Base-by-base conservation (phyloP, 768 basidiomycete genomes). In the Mycena belliarum region DNA sequence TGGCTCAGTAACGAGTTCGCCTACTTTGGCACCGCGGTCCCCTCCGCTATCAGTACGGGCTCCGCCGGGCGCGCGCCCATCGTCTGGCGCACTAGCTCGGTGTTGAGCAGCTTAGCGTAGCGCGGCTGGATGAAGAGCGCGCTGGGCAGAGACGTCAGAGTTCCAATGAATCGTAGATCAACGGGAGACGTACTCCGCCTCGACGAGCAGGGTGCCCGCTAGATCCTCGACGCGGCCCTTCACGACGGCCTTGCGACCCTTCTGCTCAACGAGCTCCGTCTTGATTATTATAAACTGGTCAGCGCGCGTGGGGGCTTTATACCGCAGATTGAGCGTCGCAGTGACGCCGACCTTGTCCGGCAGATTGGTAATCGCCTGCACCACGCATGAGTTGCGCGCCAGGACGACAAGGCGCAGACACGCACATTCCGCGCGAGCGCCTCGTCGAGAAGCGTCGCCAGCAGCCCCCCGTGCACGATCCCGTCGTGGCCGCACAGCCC, bases 281-380 rank as follows among this genome's bases (percentile, higher is more conserved):
- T 84, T 86, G 54, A 98, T 82, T 18, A 96, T 82, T 46, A 98
- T 79, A 71, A 95, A 97, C 87, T 97, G 93, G 70, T 96, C 92
- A 0, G 95, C 95, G 51, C 82, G 84, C 2, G 93, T 93, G 0
- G 96, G 96, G 2, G 92, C 89, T 50, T 83, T 85, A 73, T 95
- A 99, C 65, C 87, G 85, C 47, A 98, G 71, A 5, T 79, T 79
- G 41, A 99, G 77, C 41, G 83, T 89, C 2, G 95, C 96, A 0
- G 96, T 99, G 12, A 98, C 95, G 18, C 92, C 96, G 40, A 98
- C 86, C 67, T 90, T 88, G 21, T 91, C 88, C 0, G 95, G 93
- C 0, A 98, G 75, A 68, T 93, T 93, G 47, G 81, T 78, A 40
- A 95, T 82, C 12, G 96, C 94, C 93, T 0, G 55, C 49, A 14